Evolutionary conservation across 163 green algal species (phyloP).

Genomic region (Prototheca cutis): DNA sequence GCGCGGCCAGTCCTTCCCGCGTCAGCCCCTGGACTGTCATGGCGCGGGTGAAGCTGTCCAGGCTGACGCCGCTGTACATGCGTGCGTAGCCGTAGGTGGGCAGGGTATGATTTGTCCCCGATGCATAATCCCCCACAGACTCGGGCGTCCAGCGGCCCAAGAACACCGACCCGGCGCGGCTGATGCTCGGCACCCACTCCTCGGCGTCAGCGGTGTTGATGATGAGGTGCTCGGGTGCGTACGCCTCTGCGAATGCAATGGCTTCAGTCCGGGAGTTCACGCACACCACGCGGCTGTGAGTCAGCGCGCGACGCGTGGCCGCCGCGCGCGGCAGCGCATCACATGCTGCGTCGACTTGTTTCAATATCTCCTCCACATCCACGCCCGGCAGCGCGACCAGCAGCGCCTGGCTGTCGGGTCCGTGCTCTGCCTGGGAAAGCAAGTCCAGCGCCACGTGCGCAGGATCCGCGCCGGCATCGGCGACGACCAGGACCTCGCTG

Average conservation of each 20-base stretch:
- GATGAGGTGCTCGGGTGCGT: conserved; percentile 98
- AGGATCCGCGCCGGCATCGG: conserved; percentile 65
- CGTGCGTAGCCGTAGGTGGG: conserved; percentile 96
- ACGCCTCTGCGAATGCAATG: conserved; percentile 77
- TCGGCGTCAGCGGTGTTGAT: conserved; percentile 90
- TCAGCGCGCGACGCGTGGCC: conserved; percentile 71
- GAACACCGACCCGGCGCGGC: conserved; percentile 82
- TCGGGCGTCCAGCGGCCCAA: conserved; percentile 87
- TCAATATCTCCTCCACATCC: conserved; percentile 62
- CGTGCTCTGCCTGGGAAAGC: conserved; percentile 93
- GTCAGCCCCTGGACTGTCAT: conserved; percentile 94
- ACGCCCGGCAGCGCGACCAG: conserved; percentile 83
- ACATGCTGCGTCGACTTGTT: conserved; percentile 70
- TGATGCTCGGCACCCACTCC: conserved; percentile 67
- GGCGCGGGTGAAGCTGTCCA: conserved; percentile 96
- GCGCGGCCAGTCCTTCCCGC: conserved; percentile 43
- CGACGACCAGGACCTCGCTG: conserved; percentile 86
- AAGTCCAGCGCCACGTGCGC: conserved; percentile 88
- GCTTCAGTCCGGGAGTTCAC: conserved; percentile 56
- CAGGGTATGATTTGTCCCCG: conserved; percentile 95
- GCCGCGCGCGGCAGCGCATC: conserved; percentile 75
- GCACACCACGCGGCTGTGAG: conserved; percentile 75
- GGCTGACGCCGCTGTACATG: conserved; percentile 94
- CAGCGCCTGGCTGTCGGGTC: conserved; percentile 88
- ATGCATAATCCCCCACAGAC: conserved; percentile 96